These are phyloP conservation scores for Xylaria curta DNA, from an alignment of 495 filamentous ascomycete species.

Conservation along the genomic window DNA sequence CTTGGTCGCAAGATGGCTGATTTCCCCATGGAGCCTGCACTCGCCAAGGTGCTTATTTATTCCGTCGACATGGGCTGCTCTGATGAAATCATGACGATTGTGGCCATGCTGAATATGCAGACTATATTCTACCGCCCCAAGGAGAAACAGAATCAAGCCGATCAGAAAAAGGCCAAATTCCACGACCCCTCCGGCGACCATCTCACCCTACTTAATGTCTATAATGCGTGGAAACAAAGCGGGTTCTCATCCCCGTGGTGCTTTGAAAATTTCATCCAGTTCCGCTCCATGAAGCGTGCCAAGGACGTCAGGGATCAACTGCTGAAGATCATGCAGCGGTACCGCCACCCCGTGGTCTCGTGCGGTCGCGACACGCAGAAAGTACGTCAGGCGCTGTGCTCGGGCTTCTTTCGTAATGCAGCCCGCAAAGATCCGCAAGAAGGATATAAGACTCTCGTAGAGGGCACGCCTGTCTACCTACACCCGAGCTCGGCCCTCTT, in stretches of 20 bases:
- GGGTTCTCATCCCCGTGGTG: conserved; percentile 90
- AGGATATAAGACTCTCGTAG: conserved; percentile 95
- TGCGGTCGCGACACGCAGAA: conserved; percentile 87
- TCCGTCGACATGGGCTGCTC: conserved; percentile 87
- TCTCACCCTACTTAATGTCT: conserved; percentile 92
- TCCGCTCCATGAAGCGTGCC: conserved; percentile 81
- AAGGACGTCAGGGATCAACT: conserved; percentile 94
- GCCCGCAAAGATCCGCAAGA: conserved; percentile 95
- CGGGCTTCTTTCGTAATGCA: conserved; percentile 93
- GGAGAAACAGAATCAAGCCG: conserved; percentile 93
- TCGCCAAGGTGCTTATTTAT: conserved; percentile 88
- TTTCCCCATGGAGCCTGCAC: conserved; percentile 87
- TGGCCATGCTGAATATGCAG: conserved; percentile 88
- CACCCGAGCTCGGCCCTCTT: conserved; percentile 91
- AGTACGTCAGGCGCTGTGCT: conserved; percentile 90
- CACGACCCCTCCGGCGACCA: conserved; percentile 96
- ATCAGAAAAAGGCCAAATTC: conserved; percentile 97
- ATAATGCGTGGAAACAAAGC: conserved; percentile 89
- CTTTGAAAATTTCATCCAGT: conserved; percentile 97
- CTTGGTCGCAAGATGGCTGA: conserved; percentile 97
- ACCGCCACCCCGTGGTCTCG: conserved; percentile 77
- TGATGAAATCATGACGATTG: conserved; percentile 92
- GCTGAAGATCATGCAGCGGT: conserved; percentile 88
- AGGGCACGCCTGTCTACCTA: conserved; percentile 93
- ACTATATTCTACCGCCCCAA: conserved; percentile 94